Evolutionary conservation across 768 basidiomycete genomes (phyloP), one percentile per base, ranked within the genome.

Genomic region (Lactifluus pinguis): DNA sequence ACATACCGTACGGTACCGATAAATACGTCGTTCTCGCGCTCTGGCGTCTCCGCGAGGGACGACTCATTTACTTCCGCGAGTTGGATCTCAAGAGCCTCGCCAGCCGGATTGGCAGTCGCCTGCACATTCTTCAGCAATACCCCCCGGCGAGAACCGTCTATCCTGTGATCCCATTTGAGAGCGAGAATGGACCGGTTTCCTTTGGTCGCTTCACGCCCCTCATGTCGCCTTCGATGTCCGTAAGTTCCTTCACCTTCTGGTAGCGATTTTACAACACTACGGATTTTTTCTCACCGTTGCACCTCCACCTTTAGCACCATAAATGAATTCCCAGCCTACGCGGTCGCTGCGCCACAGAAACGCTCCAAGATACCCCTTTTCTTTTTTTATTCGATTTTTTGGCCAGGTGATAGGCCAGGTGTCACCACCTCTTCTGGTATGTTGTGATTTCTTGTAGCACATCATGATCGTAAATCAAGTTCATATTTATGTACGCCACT

Each of bases 1-100:
- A 53, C 29, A 32, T 53, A 38, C 51, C 52, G 11, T 53, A 48
- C 30, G 45, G 52, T 15, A 25, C 45, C 14, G 52, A 53, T 4
- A 59, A 41, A 59, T 53, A 53, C 2, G 52, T 30, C 36, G n/a
- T 48, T 25, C 47, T 53, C 17, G 59, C 52, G n/a, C 59, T 59
- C 13, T 44, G 52, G 36, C 51, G 51, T 49, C 59, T 59, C 14
- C 32, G 38, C 25, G 59, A 59, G 8, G 44, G 44, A 9, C 51
- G 45, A 5, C 30, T 30, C 14, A 49, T 59, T 52, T 15, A 7
- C 17, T 21, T 59, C 13, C 47, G 50, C 36, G 29, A 53, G 17
- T 38, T 19, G 9, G 52, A 59, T n/a, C 25, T 3, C 2, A 53
- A 19, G 13, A 39, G 25, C 10, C 30, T 59, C 1, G 36, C 38